These are phyloP conservation scores for Coemansia sp. DNA, from an alignment of 192 early-diverging fungal species.

Conservation along the genomic window DNA sequence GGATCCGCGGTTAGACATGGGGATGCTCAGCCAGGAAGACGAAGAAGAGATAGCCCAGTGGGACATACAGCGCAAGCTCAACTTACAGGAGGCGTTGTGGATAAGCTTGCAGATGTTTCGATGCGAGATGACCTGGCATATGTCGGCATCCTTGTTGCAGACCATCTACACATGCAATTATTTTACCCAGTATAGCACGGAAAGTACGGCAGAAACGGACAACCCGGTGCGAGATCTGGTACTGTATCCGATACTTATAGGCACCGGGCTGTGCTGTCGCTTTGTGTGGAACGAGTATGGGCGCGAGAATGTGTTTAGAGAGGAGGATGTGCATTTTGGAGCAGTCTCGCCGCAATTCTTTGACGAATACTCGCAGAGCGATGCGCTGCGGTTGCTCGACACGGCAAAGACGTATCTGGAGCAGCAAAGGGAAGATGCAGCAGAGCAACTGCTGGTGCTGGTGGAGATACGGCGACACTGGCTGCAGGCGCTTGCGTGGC, in stretches of 20 bases:
- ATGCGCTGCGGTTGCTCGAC: constrained; percentile 12
- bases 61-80: constrained; percentile 23
- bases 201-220: not conserved
- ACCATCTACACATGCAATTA: constrained; percentile 50
- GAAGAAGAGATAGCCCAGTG: constrained; percentile 26
- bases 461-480: constrained; percentile 26
- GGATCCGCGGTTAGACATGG: constrained; percentile 52
- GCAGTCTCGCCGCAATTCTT: constrained; percentile 15
- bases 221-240: constrained; percentile 32
- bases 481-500: constrained; percentile 15
- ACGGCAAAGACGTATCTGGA: constrained; percentile 9
- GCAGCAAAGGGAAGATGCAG: not conserved
- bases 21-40: constrained; percentile 28
- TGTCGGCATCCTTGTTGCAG: constrained; percentile 40
- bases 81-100: constrained; percentile 27
- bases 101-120: constrained; percentile 24
- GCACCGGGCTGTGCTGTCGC: constrained; percentile 24
- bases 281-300: constrained; percentile 38
- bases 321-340: constrained; percentile 43
- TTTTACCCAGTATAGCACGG: constrained; percentile 11
- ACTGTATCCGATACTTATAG: constrained; percentile 35
- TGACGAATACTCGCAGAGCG: constrained; percentile 16
- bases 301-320: constrained; percentile 30
- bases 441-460: constrained; percentile 7
- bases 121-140: constrained; percentile 48